A percentile compares a stretch with the other conserved stretches of the same genome.
Evolutionary conservation across 2,329 filamentous ascomycete species (phyloP).

Genomic region (Fusarium circinatum): DNA sequence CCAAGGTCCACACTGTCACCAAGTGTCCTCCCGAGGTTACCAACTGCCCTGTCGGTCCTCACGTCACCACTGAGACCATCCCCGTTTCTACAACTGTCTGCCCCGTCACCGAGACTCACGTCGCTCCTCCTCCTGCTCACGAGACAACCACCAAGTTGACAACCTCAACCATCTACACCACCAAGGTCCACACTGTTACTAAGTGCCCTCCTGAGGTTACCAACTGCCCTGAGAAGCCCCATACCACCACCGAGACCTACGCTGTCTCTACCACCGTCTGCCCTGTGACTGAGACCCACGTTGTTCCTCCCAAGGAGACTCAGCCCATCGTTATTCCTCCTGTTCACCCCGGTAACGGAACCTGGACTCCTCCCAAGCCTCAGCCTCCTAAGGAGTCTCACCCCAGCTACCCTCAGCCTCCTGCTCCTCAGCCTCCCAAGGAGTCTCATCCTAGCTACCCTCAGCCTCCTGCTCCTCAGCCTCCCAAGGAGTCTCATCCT

Average conservation of each 20-base stretch:
- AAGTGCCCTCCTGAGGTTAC: slow-evolving; percentile 23
- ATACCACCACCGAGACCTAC: slow-evolving; percentile 31
- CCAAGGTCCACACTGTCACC: slow-evolving; percentile 24
- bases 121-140: not conserved
- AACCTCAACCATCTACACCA: slow-evolving; percentile 35
- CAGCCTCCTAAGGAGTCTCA: slow-evolving; percentile 20
- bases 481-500: slow-evolving; percentile 11
- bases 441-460: slow-evolving; percentile 1
- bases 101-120: slow-evolving; percentile 21
- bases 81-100: slow-evolving; percentile 24
- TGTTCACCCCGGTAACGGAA: slow-evolving; percentile 19
- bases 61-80: slow-evolving; percentile 27
- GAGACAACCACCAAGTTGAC: slow-evolving; percentile 21
- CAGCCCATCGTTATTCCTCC: slow-evolving; percentile 4
- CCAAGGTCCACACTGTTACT: slow-evolving; percentile 33
- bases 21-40: slow-evolving; percentile 18
- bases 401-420: not conserved
- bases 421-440: slow-evolving; percentile 12
- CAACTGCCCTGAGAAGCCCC: slow-evolving; percentile 28
- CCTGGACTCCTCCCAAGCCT: slow-evolving; percentile 25
- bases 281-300: slow-evolving; percentile 27
- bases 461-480: slow-evolving; percentile 10
- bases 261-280: slow-evolving; percentile 34
- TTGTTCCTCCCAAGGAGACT: slow-evolving; percentile 11
- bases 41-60: slow-evolving; percentile 13